These are phyloP conservation scores for Penicillium fuscoglaucum DNA, from an alignment of 2,329 filamentous ascomycete species.

Conservation along the genomic window DNA sequence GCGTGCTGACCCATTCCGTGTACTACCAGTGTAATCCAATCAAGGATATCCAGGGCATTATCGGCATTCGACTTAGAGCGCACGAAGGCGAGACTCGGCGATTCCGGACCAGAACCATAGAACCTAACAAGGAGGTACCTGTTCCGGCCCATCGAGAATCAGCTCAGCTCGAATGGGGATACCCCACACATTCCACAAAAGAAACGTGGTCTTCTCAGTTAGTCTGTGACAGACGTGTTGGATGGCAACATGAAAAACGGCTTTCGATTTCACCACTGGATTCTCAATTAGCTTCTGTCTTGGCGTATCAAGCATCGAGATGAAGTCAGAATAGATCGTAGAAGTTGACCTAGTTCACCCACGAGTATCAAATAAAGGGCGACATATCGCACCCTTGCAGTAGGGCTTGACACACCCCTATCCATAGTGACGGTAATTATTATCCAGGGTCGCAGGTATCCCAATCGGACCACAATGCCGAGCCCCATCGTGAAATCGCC, in stretches of 20 bases:
- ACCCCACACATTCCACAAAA: neutral
- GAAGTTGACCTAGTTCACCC: neutral
- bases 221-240: neutral
- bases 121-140: neutral
- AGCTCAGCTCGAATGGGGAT: neutral
- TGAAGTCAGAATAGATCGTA: neutral
- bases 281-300: neutral
- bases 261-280: neutral
- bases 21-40: no score
- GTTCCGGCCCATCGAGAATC: constrained; percentile 1
- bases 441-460: neutral
- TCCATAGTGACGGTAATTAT: neutral
- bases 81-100: neutral
- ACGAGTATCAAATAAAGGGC: neutral
- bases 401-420: rapidly evolving
- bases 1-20: neutral
- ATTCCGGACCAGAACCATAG: neutral
- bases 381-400: neutral
- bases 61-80: neutral
- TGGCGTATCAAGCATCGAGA: neutral
- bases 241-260: neutral
- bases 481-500: neutral
- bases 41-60: neutral
- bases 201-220: neutral
- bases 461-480: constrained; percentile 18